Conservation (phyloP, 2,329 filamentous ascomycete species). For the Trichoderma sp. region DNA sequence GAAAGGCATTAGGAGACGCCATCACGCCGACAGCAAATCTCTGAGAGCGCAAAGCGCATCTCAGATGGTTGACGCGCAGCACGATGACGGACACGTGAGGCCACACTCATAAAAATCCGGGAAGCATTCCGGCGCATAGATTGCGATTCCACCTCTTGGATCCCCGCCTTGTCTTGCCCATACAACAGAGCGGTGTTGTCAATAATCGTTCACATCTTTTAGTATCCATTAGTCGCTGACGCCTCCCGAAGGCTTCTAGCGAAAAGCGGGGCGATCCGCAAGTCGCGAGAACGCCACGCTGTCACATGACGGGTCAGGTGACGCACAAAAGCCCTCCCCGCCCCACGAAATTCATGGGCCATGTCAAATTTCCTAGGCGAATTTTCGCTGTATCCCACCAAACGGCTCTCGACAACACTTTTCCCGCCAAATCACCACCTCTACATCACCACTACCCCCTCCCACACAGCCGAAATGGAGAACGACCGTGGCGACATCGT, state of each 20-base stretch:
- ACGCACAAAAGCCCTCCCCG: conserved; percentile 40
- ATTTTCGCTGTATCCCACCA: conserved; percentile 34
- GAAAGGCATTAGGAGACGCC: conserved; percentile 37
- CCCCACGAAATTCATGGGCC: conserved; percentile 40
- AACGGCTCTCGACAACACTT: conserved; percentile 35
- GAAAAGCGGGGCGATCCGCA: background rate
- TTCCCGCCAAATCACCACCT: conserved; percentile 32
- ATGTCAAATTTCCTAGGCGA: conserved; percentile 38
- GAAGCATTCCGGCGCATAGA: background rate
- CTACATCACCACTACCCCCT: conserved; percentile 32
- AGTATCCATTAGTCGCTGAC: background rate
- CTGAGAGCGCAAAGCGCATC: conserved; percentile 52
- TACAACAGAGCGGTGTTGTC: background rate
- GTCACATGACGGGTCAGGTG: conserved; percentile 40
- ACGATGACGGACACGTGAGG: conserved; percentile 28
- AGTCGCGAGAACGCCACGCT: conserved; percentile 36
- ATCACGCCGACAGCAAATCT: conserved; percentile 32
- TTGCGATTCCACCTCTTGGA: background rate
- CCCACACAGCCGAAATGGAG: conserved; percentile 76
- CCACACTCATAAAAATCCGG: background rate
- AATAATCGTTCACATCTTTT: background rate
- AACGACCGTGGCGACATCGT: conserved; percentile 99
- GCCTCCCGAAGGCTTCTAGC: conserved; percentile 9
- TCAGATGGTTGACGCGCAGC: conserved; percentile 34
- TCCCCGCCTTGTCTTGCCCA: background rate